phyloP scores from a whole-genome alignment of 306 rosid genomes.

The Arachis hypogaea region DNA sequence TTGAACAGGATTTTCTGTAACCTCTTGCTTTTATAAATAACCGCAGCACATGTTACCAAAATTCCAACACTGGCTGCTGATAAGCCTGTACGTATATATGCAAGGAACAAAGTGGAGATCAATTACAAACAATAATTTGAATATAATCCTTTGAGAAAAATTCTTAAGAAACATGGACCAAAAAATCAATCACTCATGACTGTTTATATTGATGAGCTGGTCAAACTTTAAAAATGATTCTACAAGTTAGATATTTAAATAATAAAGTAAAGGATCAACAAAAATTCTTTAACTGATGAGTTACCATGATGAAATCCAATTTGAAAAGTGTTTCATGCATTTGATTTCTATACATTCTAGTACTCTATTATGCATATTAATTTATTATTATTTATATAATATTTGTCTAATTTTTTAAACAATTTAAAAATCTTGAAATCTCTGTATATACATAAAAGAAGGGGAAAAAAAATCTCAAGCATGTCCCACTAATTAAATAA shows the following conservation, averaged over 20 bases:
- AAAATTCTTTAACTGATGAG: too few species aligned
- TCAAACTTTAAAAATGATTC: background rate
- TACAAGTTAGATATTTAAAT: background rate
- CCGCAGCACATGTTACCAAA: background rate
- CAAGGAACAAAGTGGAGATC: background rate
- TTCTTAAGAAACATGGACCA: background rate
- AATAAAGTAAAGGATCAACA: too few species aligned
- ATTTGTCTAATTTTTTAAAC: too few species aligned
- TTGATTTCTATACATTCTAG: too few species aligned
- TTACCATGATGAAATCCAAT: too few species aligned
- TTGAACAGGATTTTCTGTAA: background rate
- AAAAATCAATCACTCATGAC: background rate
- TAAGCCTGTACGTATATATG: background rate
- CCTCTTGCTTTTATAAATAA: background rate
- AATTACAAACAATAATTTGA: background rate
- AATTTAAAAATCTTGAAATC: too few species aligned
- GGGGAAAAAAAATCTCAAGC: too few species aligned
- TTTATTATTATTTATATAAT: too few species aligned
- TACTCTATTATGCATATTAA: too few species aligned
- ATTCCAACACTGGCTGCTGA: background rate
- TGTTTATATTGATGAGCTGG: background rate
- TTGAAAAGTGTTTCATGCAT: too few species aligned
- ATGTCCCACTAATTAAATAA: too few species aligned
- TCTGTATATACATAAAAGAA: too few species aligned
- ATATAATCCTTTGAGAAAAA: background rate